Evolutionary conservation across 2,329 filamentous ascomycete species (phyloP), one percentile per base, ranked within the genome.

Genomic region (Proliferodiscus dingleyae): DNA sequence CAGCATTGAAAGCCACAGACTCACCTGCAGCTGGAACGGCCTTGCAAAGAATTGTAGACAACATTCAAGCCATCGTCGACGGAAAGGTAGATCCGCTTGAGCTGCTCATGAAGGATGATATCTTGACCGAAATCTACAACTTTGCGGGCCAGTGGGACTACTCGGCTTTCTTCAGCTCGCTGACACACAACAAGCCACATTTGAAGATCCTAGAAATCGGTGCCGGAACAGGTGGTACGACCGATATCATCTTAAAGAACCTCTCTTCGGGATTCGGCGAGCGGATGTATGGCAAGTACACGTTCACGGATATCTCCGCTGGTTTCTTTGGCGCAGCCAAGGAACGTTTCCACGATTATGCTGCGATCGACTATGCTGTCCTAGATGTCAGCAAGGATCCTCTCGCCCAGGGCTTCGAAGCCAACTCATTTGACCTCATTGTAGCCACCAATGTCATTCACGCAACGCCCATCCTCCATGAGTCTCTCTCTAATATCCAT

Each of bases 321-420:
- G 54, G 51, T 9, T 59, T 67, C 49, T 69, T 70, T 41, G 60
- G 54, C 36, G 45, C 50, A 5, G 65, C 66, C 3, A 54, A 57
- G 43, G 36, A 52, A n/a, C 30, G 44, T 11, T 51, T 51, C 22
- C 24, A 43, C 10, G 37, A 30, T 8, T 47, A 46, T 24, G 52
- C 58, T 15, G 50, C 53, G 21, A 59, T 68, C 46, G 51, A 54
- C 10, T 68, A 59, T 51, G 53, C 52, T 41, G 58, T 58, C n/a
- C 57, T 68, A 4, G 61, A 68, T 45, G 62, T 68, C 23, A 58
- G 60, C 37, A 49, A 58, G 23, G 60, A 65, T 23, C 61, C 62
- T 1, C 42, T 41, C 1, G 42, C 45, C 4, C 66, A 69, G 43
- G 66, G 66, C 11, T 68, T 65, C 32, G 59, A 61, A 19, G 57